Evolutionary conservation across 805 yeast species (phyloP), one percentile per base, ranked within the genome.

Genomic region (Saccharomycopsis babjevae): DNA sequence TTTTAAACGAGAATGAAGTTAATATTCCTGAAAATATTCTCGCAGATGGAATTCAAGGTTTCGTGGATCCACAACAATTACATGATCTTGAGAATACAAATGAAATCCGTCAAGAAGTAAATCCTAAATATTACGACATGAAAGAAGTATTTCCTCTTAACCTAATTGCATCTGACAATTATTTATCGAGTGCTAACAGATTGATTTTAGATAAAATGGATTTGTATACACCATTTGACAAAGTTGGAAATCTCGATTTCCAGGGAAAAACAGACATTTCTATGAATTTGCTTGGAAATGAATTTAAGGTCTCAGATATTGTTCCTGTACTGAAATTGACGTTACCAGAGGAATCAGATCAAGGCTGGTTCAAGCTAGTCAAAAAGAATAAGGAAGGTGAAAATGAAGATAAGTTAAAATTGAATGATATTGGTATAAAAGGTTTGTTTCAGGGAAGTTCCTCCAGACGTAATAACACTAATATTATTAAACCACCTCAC

Each of bases 401-500:
- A 7, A n/a, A 39, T 25, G 58, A 25, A n/a, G n/a, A 25, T 22
- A 40, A 40, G 5, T 18, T 20, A 10, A 13, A 11, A 10, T 11
- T 15, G 18, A 25, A 15, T 50, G 16, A 43, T 25, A 39, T n/a
- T 11, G 50, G 40, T 11, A 73, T 75, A 30, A 46, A 52, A 30
- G 88, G 88, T 1, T 69, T 84, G 15, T 85, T 85, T 71, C 60
- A 20, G 16, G 61, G 59, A 6, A 59, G 56, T 39, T 40, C 56
- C 13, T 18, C 22, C 15, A 25, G 28, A 22, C 30, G 54, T 16
- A 59, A 40, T 38, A 56, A 56, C 25, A 46, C 15, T 34, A 46
- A 56, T 46, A 30, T 36, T 16, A 55, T 92, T 57, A 84, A 86
- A 65, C 97, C 99, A 0, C 99, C 99, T 5, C 80, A 82, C 58